Evolutionary conservation across 441 rosid species (phyloP).

Genomic region (Corymbia calophylla): DNA sequence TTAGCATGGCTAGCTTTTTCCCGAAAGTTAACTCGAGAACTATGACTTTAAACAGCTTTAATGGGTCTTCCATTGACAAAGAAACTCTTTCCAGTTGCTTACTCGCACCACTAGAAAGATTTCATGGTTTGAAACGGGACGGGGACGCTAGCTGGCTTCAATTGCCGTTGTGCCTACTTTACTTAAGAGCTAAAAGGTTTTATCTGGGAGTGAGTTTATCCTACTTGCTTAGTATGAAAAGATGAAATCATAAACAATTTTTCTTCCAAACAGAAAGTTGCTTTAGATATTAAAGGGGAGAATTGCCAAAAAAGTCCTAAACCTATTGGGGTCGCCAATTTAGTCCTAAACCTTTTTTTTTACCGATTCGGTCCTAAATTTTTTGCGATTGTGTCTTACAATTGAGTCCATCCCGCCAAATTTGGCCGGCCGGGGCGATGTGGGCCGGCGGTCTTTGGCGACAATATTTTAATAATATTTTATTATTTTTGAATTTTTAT

Average conservation of each 20-base stretch:
- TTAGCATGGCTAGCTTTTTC: background rate
- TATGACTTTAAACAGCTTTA: background rate
- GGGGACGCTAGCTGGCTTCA: background rate
- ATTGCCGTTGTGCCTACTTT: background rate
- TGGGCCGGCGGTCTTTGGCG: no score
- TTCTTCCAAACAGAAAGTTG: background rate
- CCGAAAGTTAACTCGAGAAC: background rate
- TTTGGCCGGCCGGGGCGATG: no score
- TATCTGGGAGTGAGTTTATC: background rate
- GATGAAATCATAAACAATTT: background rate
- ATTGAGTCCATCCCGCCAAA: no score
- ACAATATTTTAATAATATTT: no score
- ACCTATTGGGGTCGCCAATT: no score
- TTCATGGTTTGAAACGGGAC: background rate
- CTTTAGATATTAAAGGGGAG: background rate
- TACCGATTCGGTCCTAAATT: no score
- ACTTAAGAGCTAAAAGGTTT: background rate
- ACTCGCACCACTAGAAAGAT: background rate
- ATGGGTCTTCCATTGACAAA: background rate
- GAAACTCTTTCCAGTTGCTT: background rate
- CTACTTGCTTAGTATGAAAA: background rate
- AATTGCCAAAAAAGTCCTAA: no score
- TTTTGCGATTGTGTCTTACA: no score
- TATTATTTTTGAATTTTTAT: no score
- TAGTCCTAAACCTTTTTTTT: no score